A percentile compares a stretch with the other conserved stretches of the same genome.
phyloP scores from a whole-genome alignment of 495 filamentous ascomycete genomes.

The Penicillium steckii region DNA sequence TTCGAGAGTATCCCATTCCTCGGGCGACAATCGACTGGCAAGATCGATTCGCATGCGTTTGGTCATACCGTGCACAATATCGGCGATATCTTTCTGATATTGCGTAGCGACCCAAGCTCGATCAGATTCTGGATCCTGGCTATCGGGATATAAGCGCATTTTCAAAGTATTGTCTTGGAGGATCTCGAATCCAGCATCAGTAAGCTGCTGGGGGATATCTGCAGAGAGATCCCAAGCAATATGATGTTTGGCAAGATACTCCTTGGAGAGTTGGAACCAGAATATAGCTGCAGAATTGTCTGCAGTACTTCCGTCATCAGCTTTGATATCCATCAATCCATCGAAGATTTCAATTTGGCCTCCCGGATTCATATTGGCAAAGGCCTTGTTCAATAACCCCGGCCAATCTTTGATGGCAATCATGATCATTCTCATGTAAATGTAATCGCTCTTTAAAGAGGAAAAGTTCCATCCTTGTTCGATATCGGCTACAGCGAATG shows the following conservation, averaged over 20 bases:
- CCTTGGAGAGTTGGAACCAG: neutral
- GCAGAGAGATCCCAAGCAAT: neutral
- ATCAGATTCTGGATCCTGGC: neutral
- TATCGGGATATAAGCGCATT: neutral
- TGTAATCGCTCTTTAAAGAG: neutral
- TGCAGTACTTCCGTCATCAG: neutral
- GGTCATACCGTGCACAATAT: neutral
- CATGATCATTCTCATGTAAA: slow-evolving; percentile 1
- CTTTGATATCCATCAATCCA: neutral
- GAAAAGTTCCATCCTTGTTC: neutral
- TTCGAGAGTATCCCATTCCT: neutral
- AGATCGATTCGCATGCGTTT: neutral
- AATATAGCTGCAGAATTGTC: neutral
- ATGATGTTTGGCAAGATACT: neutral
- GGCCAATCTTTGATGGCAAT: neutral
- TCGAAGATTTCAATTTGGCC: neutral
- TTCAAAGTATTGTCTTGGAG: neutral
- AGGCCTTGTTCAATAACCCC: neutral
- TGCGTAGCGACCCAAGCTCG: neutral
- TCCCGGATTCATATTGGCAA: neutral
- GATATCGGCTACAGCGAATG: neutral
- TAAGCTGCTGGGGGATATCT: neutral
- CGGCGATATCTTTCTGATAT: neutral
- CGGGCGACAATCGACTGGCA: neutral
- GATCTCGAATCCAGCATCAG: neutral